Evolutionary conservation across 768 basidiomycete genomes (phyloP).

Genomic region (Tylopilus sp.): DNA sequence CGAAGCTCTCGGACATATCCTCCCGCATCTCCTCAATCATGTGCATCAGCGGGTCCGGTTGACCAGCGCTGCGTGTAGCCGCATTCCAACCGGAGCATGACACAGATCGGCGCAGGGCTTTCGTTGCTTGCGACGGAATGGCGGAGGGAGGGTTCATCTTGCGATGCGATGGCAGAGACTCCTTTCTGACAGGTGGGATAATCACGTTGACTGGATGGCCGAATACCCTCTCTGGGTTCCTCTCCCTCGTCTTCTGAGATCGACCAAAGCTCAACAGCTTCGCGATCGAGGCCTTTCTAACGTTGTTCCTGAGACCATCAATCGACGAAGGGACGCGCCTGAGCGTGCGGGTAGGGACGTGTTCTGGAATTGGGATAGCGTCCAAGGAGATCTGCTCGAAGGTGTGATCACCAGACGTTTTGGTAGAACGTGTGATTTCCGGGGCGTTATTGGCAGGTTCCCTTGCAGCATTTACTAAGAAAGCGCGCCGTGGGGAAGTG

Average conservation of each 20-base stretch:
- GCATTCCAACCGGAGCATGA: slow-evolving; percentile 20
- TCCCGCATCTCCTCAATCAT: slow-evolving; percentile 20
- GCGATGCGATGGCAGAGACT: slow-evolving; percentile 7
- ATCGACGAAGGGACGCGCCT: too few species aligned
- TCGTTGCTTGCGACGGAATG: neutral
- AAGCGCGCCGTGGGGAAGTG: too few species aligned
- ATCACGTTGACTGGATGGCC: slow-evolving; percentile 13
- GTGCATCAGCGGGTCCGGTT: too few species aligned
- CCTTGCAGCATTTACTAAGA: too few species aligned
- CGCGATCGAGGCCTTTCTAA: slow-evolving; percentile 2
- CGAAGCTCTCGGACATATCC: slow-evolving; percentile 13
- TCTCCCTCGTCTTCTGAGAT: slow-evolving; percentile 1
- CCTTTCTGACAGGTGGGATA: slow-evolving; percentile 12
- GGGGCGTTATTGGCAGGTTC: too few species aligned
- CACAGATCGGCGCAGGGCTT: slow-evolving; percentile 24
- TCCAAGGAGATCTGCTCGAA: too few species aligned
- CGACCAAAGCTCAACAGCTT: slow-evolving; percentile 6
- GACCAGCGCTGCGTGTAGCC: neutral
- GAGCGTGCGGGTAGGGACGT: too few species aligned
- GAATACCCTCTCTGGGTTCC: slow-evolving; percentile 8
- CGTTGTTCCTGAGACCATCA: too few species aligned
- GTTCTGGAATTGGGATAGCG: too few species aligned
- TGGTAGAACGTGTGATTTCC: too few species aligned
- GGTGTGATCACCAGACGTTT: too few species aligned
- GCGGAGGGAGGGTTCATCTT: neutral